Evolutionary conservation across 371 early-diverging fungal genomes (phyloP), one percentile per base, ranked within the genome.

Genomic region (Mucor racemosus): DNA sequence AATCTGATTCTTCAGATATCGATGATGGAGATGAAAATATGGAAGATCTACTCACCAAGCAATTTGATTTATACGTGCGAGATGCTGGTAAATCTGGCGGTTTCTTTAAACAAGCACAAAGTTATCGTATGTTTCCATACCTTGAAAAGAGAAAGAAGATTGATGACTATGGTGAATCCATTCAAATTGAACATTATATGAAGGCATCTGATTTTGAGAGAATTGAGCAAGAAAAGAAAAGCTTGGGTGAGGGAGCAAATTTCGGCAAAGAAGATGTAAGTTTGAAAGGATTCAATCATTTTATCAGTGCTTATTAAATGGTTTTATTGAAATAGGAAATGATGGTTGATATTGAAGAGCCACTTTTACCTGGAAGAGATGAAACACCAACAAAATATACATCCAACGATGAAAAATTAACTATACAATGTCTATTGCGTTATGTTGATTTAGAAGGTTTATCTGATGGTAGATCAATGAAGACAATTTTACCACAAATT

Each of bases 91-190:
- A 87, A 55, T 83, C 82, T 6, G 88, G 90, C 35, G 90, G 91
- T 2, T 92, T 92, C 75, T 92, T 92, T 78, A 91, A 94, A 66
- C 91, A 93, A 62, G 80, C 86, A 15, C 92, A 93, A 72, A 89
- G 87, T 68, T 94, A 90, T 71, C 84, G 88, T 57, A 95, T 96
- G 97, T 98, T 92, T 74, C 98, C 98, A 0, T 93, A 87, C 65
- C 72, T 83, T 8, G 97, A 97, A 65, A 85, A 87, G 56, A 79
- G 90, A 61, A 89, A 90, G 59, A 87, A 88, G 74, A 88, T 93
- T 63, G 98, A 97, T 67, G 97, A 97, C 66, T 98, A 97, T 84
- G 98, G 98, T 61, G 98, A 98, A 76, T 86, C 91, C 7, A 91
- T 96, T 73, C 91, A 93, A 70, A 77, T 87, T 4, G 90, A 91